These are phyloP conservation scores for Cyclanthera cordifolia DNA, from an alignment of 306 rosid species.

Conservation along the genomic window DNA sequence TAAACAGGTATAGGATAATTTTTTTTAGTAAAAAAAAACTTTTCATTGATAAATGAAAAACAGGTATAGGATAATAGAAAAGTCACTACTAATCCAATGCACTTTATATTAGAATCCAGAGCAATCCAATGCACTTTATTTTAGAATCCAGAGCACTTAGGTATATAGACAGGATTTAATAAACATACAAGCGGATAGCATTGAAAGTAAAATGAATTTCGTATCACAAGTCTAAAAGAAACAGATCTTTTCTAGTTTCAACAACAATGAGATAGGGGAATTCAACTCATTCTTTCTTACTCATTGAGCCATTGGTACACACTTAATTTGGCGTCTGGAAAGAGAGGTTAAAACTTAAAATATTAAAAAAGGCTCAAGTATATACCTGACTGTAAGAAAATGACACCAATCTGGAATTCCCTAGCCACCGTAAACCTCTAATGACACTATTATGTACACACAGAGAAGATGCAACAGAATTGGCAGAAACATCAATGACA, in stretches of 20 bases:
- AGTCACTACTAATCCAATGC: background rate
- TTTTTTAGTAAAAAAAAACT: no score
- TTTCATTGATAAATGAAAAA: no score
- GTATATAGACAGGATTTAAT: background rate
- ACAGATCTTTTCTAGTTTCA: no score
- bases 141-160: background rate
- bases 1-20: background rate
- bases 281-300: no score
- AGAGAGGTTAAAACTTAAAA: background rate
- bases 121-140: background rate
- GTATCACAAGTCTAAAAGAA: background rate
- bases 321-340: no score
- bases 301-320: no score
- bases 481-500: conserved; percentile 85
- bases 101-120: background rate
- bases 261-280: no score
- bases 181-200: background rate
- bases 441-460: conserved; percentile 65
- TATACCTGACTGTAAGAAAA: conserved; percentile 89
- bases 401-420: conserved; percentile 94
- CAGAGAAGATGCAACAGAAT: conserved; percentile 75
- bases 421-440: conserved; percentile 96
- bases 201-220: background rate
- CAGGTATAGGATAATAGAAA: background rate
- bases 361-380: conserved; percentile 8